Base-by-base conservation (phyloP, 352 stramenopile genomes). In the Phytophthora podocarpi region DNA sequence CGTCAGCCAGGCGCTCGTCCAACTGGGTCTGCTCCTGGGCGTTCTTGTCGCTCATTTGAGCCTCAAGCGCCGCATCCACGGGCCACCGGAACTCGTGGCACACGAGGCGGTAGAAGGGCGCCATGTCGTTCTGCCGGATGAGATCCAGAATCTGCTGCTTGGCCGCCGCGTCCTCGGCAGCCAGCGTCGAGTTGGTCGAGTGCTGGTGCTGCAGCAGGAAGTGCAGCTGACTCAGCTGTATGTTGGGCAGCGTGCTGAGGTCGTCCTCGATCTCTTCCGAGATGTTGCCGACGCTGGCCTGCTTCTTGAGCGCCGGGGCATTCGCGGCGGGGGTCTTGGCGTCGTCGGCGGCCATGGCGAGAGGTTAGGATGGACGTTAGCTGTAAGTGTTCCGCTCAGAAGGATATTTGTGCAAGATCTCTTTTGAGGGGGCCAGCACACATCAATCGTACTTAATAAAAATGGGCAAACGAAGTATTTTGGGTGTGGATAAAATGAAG, bases 1-100 rank as follows among this genome's bases (percentile, higher is more conserved):
- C 97, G 58, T 98, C 95, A 7, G 81, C 77, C 12, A 98, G 72
- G 5, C 89, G 89, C 30, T 90, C 89, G 51, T 98, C 89, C 8
- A 99, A 65, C 32, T 70, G 59, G 41, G 84, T 69, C 36, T 98
- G 48, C 27, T 96, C 79, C 1, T 74, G 70, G 2, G 84, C 80
- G 68, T 95, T 96, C 36, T 70, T 72, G 0, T 63, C 63, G 12
- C 47, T 64, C 85, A 97, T 93, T 41, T 74, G 46, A 11, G 32
- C 34, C 24, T 90, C 73, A 1, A 96, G 80, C 32, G 67, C 62
- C 4, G 49, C 42, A 56, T 96, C 82, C 23, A 84, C 50, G 0
- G 75, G 58, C 84, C 88, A 95, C 18, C 78, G 31, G 55, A 95
- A 93, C 56, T 95, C 78, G 13, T 37, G 49, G 54, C 84, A 93